These are phyloP conservation scores for Hortiboletus campestris DNA, from an alignment of 768 basidiomycete species.

Conservation along the genomic window DNA sequence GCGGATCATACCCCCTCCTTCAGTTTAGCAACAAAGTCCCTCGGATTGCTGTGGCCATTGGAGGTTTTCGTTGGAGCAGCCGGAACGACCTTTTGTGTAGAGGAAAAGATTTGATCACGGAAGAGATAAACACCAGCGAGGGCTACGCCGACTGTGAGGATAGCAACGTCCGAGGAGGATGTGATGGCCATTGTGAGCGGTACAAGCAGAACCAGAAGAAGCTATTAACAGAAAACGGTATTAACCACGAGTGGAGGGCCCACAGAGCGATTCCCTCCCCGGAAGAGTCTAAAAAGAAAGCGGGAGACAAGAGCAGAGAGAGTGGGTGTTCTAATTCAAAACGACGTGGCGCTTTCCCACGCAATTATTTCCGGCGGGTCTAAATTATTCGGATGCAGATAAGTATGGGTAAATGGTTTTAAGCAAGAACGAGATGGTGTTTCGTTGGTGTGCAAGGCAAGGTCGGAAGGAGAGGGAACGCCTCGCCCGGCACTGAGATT, in stretches of 20 bases:
- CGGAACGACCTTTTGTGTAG: constrained; percentile 59
- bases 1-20: constrained; percentile 73
- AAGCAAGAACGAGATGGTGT: background rate
- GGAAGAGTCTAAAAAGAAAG: background rate
- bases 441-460: background rate
- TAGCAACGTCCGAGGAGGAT: constrained; percentile 67
- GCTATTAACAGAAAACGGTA: background rate
- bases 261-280: background rate
- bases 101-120: constrained; percentile 73
- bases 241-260: background rate
- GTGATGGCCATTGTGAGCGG: constrained; percentile 51
- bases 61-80: constrained; percentile 41
- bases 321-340: constrained; percentile 17
- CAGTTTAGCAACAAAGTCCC: constrained; percentile 95
- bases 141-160: constrained; percentile 71
- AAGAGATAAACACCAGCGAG: constrained; percentile 81
- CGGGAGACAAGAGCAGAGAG: constrained; percentile 16
- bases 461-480: background rate
- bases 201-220: background rate
- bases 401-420: background rate
- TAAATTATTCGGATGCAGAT: constrained; percentile 19
- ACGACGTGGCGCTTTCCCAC: constrained; percentile 42
- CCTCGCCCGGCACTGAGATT: background rate
- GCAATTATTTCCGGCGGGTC: constrained; percentile 19
- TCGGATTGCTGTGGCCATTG: constrained; percentile 81